Evolutionary conservation across 2,329 filamentous ascomycete species (phyloP), one percentile per base, ranked within the genome.

Genomic region (Pseudonectria buxi): DNA sequence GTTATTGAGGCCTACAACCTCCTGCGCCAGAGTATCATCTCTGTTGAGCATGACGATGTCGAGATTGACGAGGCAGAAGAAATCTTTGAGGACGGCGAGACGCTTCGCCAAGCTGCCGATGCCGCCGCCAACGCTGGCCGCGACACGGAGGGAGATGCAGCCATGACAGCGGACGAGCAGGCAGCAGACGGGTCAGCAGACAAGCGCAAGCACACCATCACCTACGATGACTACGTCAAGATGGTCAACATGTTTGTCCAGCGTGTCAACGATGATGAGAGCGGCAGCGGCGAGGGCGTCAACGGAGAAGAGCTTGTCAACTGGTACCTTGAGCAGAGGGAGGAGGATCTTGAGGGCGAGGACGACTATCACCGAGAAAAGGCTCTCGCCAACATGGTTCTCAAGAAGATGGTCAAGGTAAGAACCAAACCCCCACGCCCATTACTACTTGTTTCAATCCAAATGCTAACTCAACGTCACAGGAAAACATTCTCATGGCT

Each of bases 361-460:
- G 87, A 94, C 37, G 86, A 89, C 49, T 73, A 94, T 54, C 75
- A 89, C 56, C 69, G 67, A 12, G 88, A 96, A 64, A 75, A 78
- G 56, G 69, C 69, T 3, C 64, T 95, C 37, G 83, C 81, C 11
- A 76, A 69, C 56, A 92, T 95, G 74, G 90, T 98, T 35, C 65
- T 98, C 49, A 94, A 86, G 73, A 83, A 86, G 62, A 94, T 96
- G 83, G 84, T 95, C 56, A 95, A 92, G 81, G 88, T 92, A 69
- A 55, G 77, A 65, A 44, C 32, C 27, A 22, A 22, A n/a, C n/a
- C n/a, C n/a, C n/a, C n/a, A n/a, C n/a, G n/a, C n/a, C n/a, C n/a
- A n/a, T n/a, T n/a, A n/a, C n/a, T n/a, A n/a, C 25, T 27, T 15
- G 27, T 16, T 3, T 26, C 13, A 15, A 11, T 14, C 4, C 51